A percentile compares a stretch with the other conserved stretches of the same genome.
phyloP scores from a whole-genome alignment of 768 basidiomycete species.

The Trametes punicea region DNA sequence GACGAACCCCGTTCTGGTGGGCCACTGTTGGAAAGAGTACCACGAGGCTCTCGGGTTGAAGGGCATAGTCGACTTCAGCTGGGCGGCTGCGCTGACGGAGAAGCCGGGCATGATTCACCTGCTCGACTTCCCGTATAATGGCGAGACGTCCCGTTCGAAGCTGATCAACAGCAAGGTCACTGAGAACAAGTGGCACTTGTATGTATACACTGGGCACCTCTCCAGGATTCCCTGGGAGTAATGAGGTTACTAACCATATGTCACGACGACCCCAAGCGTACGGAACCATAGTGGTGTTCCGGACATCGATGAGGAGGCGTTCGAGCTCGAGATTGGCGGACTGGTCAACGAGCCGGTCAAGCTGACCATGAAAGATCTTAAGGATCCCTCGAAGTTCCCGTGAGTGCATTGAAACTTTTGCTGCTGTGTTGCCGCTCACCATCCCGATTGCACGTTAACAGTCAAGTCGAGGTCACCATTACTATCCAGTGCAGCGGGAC shows the following conservation, averaged over 20 bases:
- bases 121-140: constrained; percentile 55
- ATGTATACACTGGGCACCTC: no score
- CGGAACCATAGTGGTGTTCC: constrained; percentile 55
- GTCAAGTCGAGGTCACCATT: constrained; percentile 47
- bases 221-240: no score
- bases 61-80: constrained; percentile 46
- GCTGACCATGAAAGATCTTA: constrained; percentile 44
- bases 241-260: neutral
- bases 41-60: constrained; percentile 47
- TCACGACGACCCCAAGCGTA: constrained; percentile 32
- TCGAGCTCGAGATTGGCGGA: constrained; percentile 50
- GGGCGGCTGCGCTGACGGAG: constrained; percentile 49
- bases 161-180: constrained; percentile 45
- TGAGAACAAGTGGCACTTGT: constrained; percentile 50
- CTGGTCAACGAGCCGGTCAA: constrained; percentile 45
- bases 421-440: neutral
- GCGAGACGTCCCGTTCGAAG: constrained; percentile 45
- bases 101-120: constrained; percentile 50
- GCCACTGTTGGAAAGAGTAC: constrained; percentile 52
- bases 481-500: constrained; percentile 57
- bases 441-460: constrained; percentile 9
- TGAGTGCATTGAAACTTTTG: constrained; percentile 22
- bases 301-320: constrained; percentile 44
- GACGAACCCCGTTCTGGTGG: constrained; percentile 49
- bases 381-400: constrained; percentile 47